Conservation (phyloP, 2,329 filamentous ascomycete species). For the Rosellinia necatrix region DNA sequence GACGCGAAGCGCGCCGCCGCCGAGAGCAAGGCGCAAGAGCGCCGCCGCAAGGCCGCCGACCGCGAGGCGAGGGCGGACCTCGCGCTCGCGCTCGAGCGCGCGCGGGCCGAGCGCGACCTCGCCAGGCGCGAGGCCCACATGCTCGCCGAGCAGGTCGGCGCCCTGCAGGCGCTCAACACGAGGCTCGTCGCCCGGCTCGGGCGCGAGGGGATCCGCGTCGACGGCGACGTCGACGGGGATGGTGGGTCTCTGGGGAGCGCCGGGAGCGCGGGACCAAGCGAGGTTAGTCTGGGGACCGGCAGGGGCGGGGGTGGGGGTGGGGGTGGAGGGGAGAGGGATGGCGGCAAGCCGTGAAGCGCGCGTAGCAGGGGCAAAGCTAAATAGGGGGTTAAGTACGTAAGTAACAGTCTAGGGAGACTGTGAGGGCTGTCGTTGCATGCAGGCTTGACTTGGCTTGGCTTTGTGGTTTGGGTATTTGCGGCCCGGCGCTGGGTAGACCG, state of each 20-base stretch:
- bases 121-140: slow-evolving; percentile 58
- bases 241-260: slow-evolving; percentile 2
- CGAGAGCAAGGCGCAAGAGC: slow-evolving; percentile 60
- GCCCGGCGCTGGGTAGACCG: too few relatives aligned
- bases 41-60: slow-evolving; percentile 55
- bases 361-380: too few relatives aligned
- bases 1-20: slow-evolving; percentile 68
- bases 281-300: too few relatives aligned
- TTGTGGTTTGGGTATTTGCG: too few relatives aligned
- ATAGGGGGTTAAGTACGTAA: too few relatives aligned
- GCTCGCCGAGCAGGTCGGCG: slow-evolving; percentile 58
- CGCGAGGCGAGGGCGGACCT: slow-evolving; percentile 57
- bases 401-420: too few relatives aligned
- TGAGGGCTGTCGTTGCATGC: too few relatives aligned
- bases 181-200: slow-evolving; percentile 60
- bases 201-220: slow-evolving; percentile 42
- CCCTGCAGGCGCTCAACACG: slow-evolving; percentile 65
- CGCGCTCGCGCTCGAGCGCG: slow-evolving; percentile 57
- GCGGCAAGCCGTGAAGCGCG: slow-evolving; percentile 8
- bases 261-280: background rate
- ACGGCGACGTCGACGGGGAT: too few relatives aligned
- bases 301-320: background rate
- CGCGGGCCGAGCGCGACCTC: slow-evolving; percentile 56
- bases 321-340: background rate
- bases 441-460: too few relatives aligned